A percentile compares a stretch with the other conserved stretches of the same genome.
These are phyloP conservation scores for Lachancea sp. DNA, from an alignment of 805 yeast genomes.

Conservation along the genomic window DNA sequence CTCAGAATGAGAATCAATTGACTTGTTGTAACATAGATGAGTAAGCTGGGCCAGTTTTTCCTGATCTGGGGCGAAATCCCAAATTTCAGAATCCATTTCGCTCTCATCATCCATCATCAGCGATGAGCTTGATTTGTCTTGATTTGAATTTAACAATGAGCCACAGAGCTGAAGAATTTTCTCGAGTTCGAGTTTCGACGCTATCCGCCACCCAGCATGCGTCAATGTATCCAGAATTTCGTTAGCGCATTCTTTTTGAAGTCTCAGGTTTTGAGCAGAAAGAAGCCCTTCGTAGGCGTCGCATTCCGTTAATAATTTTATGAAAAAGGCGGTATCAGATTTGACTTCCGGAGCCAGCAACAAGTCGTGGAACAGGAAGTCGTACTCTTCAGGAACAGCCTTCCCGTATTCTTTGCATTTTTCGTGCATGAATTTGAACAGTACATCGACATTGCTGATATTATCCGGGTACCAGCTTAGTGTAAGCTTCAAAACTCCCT, in stretches of 20 bases:
- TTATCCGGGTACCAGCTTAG: constrained; percentile 61
- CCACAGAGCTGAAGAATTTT: constrained; percentile 18
- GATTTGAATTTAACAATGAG: constrained; percentile 14
- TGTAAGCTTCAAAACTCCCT: constrained; percentile 58
- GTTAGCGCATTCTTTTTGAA: constrained; percentile 53
- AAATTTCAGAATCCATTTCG: constrained; percentile 23
- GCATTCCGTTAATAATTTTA: constrained; percentile 20
- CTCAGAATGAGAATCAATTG: constrained; percentile 26
- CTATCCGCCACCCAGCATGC: constrained; percentile 33
- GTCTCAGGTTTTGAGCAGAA: constrained; percentile 14
- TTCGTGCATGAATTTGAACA: constrained; percentile 49
- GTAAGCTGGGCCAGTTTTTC: constrained; percentile 64
- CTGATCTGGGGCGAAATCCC: constrained; percentile 33
- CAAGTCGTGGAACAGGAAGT: constrained; percentile 18
- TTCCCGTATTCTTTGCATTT: constrained; percentile 35
- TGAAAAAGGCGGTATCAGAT: constrained; percentile 11
- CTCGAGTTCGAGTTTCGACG: constrained; percentile 20
- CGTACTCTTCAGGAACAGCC: constrained; percentile 14
- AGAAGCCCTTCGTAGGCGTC: constrained; percentile 20
- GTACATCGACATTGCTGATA: constrained; percentile 50
- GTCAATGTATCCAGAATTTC: constrained; percentile 51
- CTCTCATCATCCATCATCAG: constrained; percentile 24
- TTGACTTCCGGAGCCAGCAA: constrained; percentile 5
- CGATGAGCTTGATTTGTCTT: constrained; percentile 36
- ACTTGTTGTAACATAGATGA: constrained; percentile 42